Evolutionary conservation across 2,329 filamentous ascomycete species (phyloP), one percentile per base, ranked within the genome.

Genomic region (Nectriaceae sp.): DNA sequence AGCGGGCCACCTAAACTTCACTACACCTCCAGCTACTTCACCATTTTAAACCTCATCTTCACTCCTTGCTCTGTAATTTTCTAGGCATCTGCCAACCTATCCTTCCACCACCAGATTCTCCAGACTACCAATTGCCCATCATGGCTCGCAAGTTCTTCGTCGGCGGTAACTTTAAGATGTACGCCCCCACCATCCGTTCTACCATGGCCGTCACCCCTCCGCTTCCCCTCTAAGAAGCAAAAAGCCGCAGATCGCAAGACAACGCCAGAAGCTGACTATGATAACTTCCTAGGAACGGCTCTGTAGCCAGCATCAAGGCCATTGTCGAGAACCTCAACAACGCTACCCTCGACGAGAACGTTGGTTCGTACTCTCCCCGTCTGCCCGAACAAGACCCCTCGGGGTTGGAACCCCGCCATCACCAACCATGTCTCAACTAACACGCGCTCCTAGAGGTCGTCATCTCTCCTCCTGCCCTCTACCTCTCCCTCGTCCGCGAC

Each of bases 111-210:
- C 16, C 19, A 46, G 40, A 33, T 40, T 39, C 24, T 19, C 13
- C 13, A n/a, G 18, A 45, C 36, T 31, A 55, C 52, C 42, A 60
- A 62, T 68, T 56, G 64, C 65, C 76, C 82, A 90, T 68, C 67
- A 96, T 96, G 91, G 82, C 87, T 83, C 91, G 91, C 80, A 88
- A 91, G 80, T 96, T 96, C 82, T 96, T 96, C 74, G 89, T 96
- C 74, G 92, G 92, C 75, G 92, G 92, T 71, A 99, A 99, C 87
- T 97, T 97, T 81, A 97, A 99, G 84, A 97, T 97, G 92, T 96
- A 78, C 70, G 82, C 56, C 44, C 63, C 63, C 59, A 63, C 62
- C 61, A 55, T 55, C 61, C 52, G 55, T 59, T 46, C 46, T 43
- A 46, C 47, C 50, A 40, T 41, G 53, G 37, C 54, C 49, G 39